A percentile compares a stretch with the other conserved stretches of the same genome.
Conservation (phyloP, 352 stramenopile species). For the Globisporangium uncinulatum region DNA sequence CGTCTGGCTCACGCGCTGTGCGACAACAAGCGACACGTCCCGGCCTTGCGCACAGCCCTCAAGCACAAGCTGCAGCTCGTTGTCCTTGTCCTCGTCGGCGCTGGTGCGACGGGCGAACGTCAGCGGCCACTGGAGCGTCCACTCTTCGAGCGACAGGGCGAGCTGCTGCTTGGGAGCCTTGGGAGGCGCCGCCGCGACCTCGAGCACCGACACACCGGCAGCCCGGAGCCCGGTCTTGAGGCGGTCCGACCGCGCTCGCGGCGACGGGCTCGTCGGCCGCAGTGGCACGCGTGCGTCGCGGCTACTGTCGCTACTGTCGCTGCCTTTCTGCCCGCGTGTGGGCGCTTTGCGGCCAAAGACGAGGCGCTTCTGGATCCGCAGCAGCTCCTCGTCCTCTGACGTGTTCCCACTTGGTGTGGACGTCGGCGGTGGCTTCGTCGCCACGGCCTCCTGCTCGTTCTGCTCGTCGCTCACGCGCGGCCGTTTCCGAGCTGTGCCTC, state of each 20-base stretch:
- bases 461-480: too few relatives aligned
- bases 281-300: not conserved
- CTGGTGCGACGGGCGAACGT: constrained; percentile 1
- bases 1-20: constrained; percentile 26
- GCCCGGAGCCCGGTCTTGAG: not conserved
- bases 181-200: constrained; percentile 6
- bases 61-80: constrained; percentile 27
- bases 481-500: too few relatives aligned
- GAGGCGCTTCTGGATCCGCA: constrained; percentile 34
- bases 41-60: constrained; percentile 24
- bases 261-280: not conserved
- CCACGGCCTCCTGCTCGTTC: not conserved
- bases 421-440: constrained; percentile 11
- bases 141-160: constrained; percentile 19
- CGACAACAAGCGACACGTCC: constrained; percentile 26
- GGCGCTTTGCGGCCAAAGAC: constrained; percentile 7
- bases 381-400: constrained; percentile 18
- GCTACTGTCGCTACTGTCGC: not conserved
- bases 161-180: not conserved
- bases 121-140: constrained; percentile 27
- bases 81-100: not conserved
- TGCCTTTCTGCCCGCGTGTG: constrained; percentile 2
- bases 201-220: constrained; percentile 5
- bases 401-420: constrained; percentile 20
- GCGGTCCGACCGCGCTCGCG: too few relatives aligned